Percentiles rank a stretch among this genome's conserved stretches.
Conservation (phyloP, 2,329 filamentous ascomycete species). For the Balansia obtecta region DNA sequence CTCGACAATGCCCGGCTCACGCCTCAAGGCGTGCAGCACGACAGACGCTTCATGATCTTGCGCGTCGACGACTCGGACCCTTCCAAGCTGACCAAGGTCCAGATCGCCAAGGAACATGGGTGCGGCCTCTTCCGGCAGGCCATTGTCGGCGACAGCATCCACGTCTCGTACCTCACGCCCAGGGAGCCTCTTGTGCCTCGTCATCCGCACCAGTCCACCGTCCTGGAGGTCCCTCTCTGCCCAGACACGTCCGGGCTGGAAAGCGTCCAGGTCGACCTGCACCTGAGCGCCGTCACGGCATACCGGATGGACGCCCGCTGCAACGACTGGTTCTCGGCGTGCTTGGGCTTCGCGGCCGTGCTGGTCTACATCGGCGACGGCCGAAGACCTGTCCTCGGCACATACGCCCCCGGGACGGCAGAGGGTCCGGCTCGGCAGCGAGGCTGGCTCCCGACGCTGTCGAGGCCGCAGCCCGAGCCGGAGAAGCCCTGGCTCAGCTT, state of each 20-base stretch:
- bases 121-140: constrained; percentile 53
- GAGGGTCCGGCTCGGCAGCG: constrained; percentile 11
- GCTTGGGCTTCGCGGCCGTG: constrained; percentile 48
- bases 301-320: constrained; percentile 51
- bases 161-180: constrained; percentile 31
- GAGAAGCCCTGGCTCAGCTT: constrained; percentile 49
- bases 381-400: constrained; percentile 49
- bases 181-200: constrained; percentile 25
- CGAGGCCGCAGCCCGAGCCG: constrained; percentile 7
- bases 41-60: constrained; percentile 60
- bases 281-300: constrained; percentile 43
- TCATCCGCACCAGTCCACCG: constrained; percentile 21
- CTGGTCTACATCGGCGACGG: constrained; percentile 55
- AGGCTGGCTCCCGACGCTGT: constrained; percentile 24
- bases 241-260: constrained; percentile 35
- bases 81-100: constrained; percentile 40
- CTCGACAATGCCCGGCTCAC: constrained; percentile 42
- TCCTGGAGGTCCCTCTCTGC: constrained; percentile 43
- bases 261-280: constrained; percentile 41
- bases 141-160: constrained; percentile 28
- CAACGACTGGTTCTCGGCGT: constrained; percentile 54
- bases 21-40: constrained; percentile 50
- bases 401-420: constrained; percentile 25
- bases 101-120: constrained; percentile 42
- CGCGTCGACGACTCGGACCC: constrained; percentile 29